Percentiles rank a stretch among this genome's conserved stretches.
Evolutionary conservation across 2,329 filamentous ascomycete species (phyloP).

Genomic region (Aspergillus quadricinctus): DNA sequence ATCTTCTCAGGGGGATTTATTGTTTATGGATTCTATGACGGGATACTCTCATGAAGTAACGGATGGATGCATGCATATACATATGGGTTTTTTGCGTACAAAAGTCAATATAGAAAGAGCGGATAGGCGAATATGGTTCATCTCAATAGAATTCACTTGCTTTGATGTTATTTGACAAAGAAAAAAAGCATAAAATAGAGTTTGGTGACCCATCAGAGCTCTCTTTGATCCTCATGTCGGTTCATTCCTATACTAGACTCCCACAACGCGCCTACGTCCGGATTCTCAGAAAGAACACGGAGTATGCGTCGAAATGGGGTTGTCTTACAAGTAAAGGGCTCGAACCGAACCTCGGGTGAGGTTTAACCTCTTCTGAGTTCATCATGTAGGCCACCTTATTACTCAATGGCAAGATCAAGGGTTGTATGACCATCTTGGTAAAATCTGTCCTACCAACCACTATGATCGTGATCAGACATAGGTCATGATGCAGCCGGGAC

Average conservation of each 20-base stretch:
- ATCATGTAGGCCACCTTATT: constrained; percentile 23
- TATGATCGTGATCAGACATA: neutral
- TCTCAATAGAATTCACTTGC: neutral
- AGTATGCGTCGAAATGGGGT: constrained; percentile 29
- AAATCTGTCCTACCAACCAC: neutral
- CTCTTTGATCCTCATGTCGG: constrained; percentile 37
- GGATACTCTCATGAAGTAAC: neutral
- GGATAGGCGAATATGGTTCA: neutral
- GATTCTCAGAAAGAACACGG: neutral
- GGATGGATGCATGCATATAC: constrained; percentile 4
- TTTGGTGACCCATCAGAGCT: constrained; percentile 35
- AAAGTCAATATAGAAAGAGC: constrained; percentile 19
- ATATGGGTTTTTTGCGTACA: constrained; percentile 15
- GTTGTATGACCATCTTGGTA: neutral
- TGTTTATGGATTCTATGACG: neutral
- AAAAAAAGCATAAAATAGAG: neutral
- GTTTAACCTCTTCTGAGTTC: constrained; percentile 29
- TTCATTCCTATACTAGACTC: constrained; percentile 2
- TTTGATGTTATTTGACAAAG: neutral
- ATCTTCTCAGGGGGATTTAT: constrained; percentile 1
- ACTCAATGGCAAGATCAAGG: neutral
- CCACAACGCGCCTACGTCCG: constrained; percentile 27
- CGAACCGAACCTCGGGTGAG: constrained; percentile 13
- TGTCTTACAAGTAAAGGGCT: constrained; percentile 1
- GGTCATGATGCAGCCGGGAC: neutral